These are phyloP conservation scores for Mortierella alpina DNA, from an alignment of 192 early-diverging fungal species.

Conservation along the genomic window DNA sequence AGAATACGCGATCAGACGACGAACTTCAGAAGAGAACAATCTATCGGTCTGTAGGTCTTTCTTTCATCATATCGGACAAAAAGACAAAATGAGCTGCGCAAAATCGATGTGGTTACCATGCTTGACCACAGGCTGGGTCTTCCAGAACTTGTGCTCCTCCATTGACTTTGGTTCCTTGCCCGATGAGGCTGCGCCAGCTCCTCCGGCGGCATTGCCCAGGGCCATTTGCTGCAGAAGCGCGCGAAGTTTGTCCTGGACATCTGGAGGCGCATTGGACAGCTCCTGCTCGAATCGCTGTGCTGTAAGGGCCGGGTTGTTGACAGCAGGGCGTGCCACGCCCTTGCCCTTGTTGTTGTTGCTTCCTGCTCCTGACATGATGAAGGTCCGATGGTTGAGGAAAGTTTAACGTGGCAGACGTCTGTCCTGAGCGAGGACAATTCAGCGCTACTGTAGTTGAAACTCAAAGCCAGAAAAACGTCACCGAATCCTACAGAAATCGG, in stretches of 20 bases:
- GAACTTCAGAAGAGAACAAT: not conserved
- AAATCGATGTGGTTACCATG: conserved; percentile 60
- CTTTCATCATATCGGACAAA: not conserved
- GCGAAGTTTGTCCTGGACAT: conserved; percentile 50
- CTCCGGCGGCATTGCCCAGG: conserved; percentile 8
- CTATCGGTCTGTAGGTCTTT: not conserved
- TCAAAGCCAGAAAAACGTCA: not conserved
- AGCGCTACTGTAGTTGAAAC: no score
- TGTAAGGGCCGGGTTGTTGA: conserved; percentile 13
- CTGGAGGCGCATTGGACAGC: conserved; percentile 39
- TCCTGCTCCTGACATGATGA: conserved; percentile 32
- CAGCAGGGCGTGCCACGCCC: not conserved
- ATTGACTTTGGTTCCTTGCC: conserved; percentile 59
- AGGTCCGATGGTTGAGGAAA: not conserved
- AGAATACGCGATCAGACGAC: not conserved
- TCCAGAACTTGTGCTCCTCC: conserved; percentile 92
- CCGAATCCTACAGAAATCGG: no score
- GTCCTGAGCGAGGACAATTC: no score
- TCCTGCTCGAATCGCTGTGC: conserved; percentile 39
- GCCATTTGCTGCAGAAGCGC: conserved; percentile 40
- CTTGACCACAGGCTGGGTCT: conserved; percentile 93
- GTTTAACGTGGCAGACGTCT: conserved; percentile 7
- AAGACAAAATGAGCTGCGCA: not conserved
- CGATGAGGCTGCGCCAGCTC: conserved; percentile 5
- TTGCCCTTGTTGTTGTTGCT: conserved; percentile 22